A percentile compares a stretch with the other conserved stretches of the same genome.
These are phyloP conservation scores for Cyclotella kingstonii DNA, from an alignment of 108 stramenopile species.

Conservation along the genomic window DNA sequence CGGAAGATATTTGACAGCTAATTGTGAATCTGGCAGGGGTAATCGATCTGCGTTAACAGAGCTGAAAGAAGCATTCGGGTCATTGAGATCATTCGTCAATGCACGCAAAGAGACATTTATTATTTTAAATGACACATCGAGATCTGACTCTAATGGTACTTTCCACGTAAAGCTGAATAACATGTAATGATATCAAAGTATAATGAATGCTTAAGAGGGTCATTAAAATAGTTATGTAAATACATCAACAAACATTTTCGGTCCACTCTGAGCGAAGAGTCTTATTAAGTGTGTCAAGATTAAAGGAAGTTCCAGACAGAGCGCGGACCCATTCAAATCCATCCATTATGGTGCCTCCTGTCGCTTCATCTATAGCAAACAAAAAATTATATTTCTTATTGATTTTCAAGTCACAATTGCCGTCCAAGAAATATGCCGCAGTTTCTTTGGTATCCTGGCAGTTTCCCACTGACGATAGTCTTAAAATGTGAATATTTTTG, in stretches of 20 bases:
- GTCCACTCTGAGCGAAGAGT: constrained; percentile 11
- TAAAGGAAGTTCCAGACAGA: constrained; percentile 1
- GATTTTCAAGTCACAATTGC: too few relatives aligned
- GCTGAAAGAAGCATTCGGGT: constrained; percentile 47
- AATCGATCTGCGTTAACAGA: constrained; percentile 45
- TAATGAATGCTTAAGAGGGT: too few relatives aligned
- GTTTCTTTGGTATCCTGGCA: not conserved
- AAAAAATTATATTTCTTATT: not conserved
- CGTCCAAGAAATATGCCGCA: too few relatives aligned
- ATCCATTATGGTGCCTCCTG: constrained; percentile 31
- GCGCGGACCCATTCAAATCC: constrained; percentile 37
- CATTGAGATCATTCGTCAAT: constrained; percentile 26
- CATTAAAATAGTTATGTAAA: not conserved
- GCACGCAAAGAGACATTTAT: constrained; percentile 10
- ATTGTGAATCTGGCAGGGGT: constrained; percentile 29
- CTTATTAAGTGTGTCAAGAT: constrained; percentile 4
- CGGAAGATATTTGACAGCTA: constrained; percentile 67
- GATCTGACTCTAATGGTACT: too few relatives aligned
- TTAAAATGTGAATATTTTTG: constrained; percentile 12
- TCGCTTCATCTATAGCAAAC: constrained; percentile 34
- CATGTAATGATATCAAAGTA: too few relatives aligned
- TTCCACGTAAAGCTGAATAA: constrained; percentile 19
- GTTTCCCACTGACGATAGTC: constrained; percentile 18
- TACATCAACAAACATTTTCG: not conserved
- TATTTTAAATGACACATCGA: too few relatives aligned